Conservation (phyloP, 768 basidiomycete genomes). For the Russula abietina region DNA sequence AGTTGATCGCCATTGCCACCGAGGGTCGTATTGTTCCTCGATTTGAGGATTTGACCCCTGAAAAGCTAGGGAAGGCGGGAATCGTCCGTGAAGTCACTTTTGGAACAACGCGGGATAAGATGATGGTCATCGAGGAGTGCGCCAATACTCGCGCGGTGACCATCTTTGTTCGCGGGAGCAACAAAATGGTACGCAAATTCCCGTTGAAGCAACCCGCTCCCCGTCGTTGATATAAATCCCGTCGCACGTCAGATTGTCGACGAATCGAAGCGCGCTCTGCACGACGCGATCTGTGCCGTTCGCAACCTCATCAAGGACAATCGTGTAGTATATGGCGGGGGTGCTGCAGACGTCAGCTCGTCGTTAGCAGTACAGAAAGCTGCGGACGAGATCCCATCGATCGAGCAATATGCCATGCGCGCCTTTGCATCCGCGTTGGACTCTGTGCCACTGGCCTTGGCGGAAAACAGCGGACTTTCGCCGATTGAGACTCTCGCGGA, state of each 20-base stretch:
- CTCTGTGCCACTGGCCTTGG: slow-evolving; percentile 90
- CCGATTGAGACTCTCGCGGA: slow-evolving; percentile 97
- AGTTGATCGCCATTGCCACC: slow-evolving; percentile 98
- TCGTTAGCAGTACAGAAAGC: slow-evolving; percentile 89
- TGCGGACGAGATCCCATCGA: slow-evolving; percentile 95
- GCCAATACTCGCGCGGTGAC: slow-evolving; percentile 96
- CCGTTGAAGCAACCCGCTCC: not conserved
- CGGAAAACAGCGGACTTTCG: slow-evolving; percentile 94
- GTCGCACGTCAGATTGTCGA: slow-evolving; percentile 75
- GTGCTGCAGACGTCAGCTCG: slow-evolving; percentile 95
- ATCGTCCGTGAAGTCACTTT: slow-evolving; percentile 92
- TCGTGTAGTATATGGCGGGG: slow-evolving; percentile 96
- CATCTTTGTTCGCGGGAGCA: slow-evolving; percentile 93
- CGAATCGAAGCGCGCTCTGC: slow-evolving; percentile 95
- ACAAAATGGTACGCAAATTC: slow-evolving; percentile 82
- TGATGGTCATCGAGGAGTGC: slow-evolving; percentile 98
- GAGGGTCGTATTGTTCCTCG: slow-evolving; percentile 97
- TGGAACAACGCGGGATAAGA: slow-evolving; percentile 97
- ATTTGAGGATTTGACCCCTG: slow-evolving; percentile 89
- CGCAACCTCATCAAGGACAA: slow-evolving; percentile 93
- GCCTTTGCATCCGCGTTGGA: slow-evolving; percentile 97
- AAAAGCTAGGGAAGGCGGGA: slow-evolving; percentile 91
- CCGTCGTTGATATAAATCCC: not conserved
- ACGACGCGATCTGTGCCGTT: slow-evolving; percentile 96
- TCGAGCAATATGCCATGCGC: slow-evolving; percentile 99